phyloP scores from a whole-genome alignment of 2,329 filamentous ascomycete genomes.

The Stenocarpella maydis region DNA sequence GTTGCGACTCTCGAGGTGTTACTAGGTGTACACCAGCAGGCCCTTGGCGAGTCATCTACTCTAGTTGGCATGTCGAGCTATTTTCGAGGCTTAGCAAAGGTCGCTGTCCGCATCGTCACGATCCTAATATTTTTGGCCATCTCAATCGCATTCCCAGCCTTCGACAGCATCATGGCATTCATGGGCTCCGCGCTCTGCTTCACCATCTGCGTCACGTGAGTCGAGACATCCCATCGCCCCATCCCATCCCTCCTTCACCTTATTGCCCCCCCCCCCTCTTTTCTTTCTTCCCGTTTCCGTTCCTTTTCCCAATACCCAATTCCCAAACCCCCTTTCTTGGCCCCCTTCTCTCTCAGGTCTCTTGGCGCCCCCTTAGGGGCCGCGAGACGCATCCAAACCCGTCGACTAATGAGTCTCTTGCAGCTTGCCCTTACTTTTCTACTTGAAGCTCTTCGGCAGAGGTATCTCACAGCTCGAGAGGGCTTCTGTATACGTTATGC shows the following conservation, averaged over 20 bases:
- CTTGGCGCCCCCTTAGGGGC: not conserved
- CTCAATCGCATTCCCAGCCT: slow-evolving; percentile 74
- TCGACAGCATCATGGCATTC: slow-evolving; percentile 90
- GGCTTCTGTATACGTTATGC: slow-evolving; percentile 71
- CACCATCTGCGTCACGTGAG: slow-evolving; percentile 85
- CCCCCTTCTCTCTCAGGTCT: not conserved
- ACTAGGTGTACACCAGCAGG: slow-evolving; percentile 70
- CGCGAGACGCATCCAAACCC: not conserved
- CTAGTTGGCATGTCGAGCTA: slow-evolving; percentile 63
- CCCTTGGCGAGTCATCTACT: slow-evolving; percentile 54
- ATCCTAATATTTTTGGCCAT: slow-evolving; percentile 79
- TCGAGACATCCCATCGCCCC: slow-evolving; percentile 32
- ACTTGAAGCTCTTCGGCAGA: slow-evolving; percentile 85
- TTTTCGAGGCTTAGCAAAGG: slow-evolving; percentile 66
- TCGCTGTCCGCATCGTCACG: slow-evolving; percentile 69
- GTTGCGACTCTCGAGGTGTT: slow-evolving; percentile 85
- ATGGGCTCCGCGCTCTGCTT: slow-evolving; percentile 92
- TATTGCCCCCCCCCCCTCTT: too few relatives aligned
- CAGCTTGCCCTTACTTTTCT: slow-evolving; percentile 81
- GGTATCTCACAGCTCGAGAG: slow-evolving; percentile 73
- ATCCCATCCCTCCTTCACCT: not conserved
- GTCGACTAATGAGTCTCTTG: not conserved
- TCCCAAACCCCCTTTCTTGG: too few relatives aligned
- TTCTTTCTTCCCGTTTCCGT: slow-evolving; percentile 4
- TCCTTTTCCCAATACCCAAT: not conserved